A percentile compares a stretch with the other conserved stretches of the same genome.
phyloP scores from a whole-genome alignment of 2,329 filamentous ascomycete species.

The Stachybotrys elegans region DNA sequence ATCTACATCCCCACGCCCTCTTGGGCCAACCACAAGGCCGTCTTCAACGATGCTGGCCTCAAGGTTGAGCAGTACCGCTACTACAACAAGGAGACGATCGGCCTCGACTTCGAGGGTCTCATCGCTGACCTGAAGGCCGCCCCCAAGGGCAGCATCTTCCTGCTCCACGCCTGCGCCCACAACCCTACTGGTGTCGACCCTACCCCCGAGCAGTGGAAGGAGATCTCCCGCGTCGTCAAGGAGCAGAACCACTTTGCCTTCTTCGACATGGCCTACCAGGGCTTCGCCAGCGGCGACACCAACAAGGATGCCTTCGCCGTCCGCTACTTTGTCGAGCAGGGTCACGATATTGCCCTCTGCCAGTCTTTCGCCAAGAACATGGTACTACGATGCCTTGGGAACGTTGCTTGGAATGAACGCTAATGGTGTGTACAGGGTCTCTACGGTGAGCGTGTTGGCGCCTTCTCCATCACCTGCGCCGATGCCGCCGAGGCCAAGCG shows the following conservation, averaged over 20 bases:
- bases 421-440: constrained; percentile 61
- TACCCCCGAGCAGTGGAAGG: constrained; percentile 83
- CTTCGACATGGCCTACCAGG: constrained; percentile 99
- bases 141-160: constrained; percentile 79
- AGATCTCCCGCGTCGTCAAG: constrained; percentile 85
- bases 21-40: constrained; percentile 97
- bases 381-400: constrained; percentile 38
- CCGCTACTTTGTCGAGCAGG: constrained; percentile 87
- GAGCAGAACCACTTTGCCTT: constrained; percentile 84
- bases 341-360: constrained; percentile 80
- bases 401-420: background rate
- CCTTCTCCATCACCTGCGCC: constrained; percentile 87
- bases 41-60: constrained; percentile 90
- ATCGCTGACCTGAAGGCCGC: constrained; percentile 84
- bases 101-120: constrained; percentile 94
- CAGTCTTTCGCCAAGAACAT: constrained; percentile 99
- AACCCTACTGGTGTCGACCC: constrained; percentile 97
- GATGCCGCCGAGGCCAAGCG: constrained; percentile 89
- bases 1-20: constrained; percentile 95
- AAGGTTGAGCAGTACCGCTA: constrained; percentile 94
- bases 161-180: constrained; percentile 96
- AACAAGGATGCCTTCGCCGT: constrained; percentile 91
- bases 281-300: constrained; percentile 89
- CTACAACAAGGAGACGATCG: constrained; percentile 98
- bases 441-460: constrained; percentile 95